Evolutionary conservation across 352 stramenopile genomes (phyloP).

Genomic region (Globisporangium megalacanthum): DNA sequence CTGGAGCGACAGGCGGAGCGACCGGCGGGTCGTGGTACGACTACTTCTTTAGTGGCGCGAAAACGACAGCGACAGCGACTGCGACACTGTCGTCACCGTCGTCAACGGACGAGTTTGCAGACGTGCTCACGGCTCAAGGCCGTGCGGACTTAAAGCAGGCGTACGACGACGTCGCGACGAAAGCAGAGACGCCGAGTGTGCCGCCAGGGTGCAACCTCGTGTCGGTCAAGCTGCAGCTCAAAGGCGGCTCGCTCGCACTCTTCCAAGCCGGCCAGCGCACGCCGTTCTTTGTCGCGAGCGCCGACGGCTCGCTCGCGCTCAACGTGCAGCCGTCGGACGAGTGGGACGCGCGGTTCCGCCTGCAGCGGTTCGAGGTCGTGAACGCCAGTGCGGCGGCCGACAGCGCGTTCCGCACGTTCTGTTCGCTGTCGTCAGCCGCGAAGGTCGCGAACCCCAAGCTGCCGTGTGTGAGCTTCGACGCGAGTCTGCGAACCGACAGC

Average conservation of each 20-base stretch:
- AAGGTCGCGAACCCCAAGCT: conserved; percentile 15
- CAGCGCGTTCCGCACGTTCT: conserved; percentile 60
- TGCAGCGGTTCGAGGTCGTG: conserved; percentile 64
- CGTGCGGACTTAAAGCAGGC: conserved; percentile 63
- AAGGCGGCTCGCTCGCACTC: conserved; percentile 41
- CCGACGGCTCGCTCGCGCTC: conserved; percentile 46
- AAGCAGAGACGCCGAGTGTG: conserved; percentile 37
- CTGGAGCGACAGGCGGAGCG: conserved; percentile 10
- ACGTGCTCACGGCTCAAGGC: conserved; percentile 59
- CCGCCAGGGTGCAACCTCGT: conserved; percentile 65
- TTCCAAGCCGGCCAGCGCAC: conserved; percentile 39
- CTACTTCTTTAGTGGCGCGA: conserved; percentile 65
- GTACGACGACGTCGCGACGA: conserved; percentile 64
- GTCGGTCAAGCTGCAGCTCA: conserved; percentile 58
- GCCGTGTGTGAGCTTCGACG: conserved; percentile 50
- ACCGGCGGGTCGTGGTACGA: conserved; percentile 62
- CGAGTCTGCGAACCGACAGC: conserved; percentile 16
- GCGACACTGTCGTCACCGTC: conserved; percentile 5
- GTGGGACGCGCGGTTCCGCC: conserved; percentile 52
- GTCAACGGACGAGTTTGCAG: conserved; percentile 22
- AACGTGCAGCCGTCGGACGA: conserved; percentile 65
- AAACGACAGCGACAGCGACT: conserved; percentile 5
- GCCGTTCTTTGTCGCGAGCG: conserved; percentile 39
- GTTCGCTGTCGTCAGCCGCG: conserved; percentile 31
- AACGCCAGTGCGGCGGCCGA: conserved; percentile 34